Base-by-base conservation (phyloP, 1,284 basidiomycete species). In the Dichomitus squalens region DNA sequence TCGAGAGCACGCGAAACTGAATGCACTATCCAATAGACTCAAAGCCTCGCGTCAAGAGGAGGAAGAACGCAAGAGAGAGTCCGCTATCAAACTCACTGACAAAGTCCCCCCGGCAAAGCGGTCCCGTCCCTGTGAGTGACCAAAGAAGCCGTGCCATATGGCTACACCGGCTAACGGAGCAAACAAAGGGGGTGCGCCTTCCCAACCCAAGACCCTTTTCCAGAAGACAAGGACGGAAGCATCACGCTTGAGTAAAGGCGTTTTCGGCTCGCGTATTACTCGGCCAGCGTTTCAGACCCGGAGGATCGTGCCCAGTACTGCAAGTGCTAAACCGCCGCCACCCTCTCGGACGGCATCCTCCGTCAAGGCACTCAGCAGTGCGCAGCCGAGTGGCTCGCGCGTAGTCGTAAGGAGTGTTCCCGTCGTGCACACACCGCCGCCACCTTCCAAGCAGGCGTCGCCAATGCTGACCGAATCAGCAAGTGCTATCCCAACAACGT, bases 181-280 rank as follows among this genome's bases (percentile, higher is more conserved):
- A 60, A 55, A 33, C 60, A 40, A 52, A 59, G 87, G 85, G 85
- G 84, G 77, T 76, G 41, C 68, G 70, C 27, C 60, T 25, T 61
- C 71, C 41, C 82, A 79, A 61, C 85, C 86, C 18, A 90, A 86
- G 74, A 80, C 85, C 9, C 75, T 92, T 11, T 85, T 92, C 63
- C 87, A 92, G 74, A 91, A 89, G 74, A 87, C 90, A 7, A 80
- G 81, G 58, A 76, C 77, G 33, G 86, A 90, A 66, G 86, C 88
- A 12, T 84, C 81, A 38, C 87, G 83, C 66, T 71, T 87, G 43
- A 85, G 86, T 69, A 84, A 82, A 68, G 81, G 80, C 31, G 72
- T 87, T 64, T 88, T 83, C 66, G 75, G 75, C 48, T 70, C 79
- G 51, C 80, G 78, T 27, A 73, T 80, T 58, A 65, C 82, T 38